These are phyloP conservation scores for Starmerella sirachaensis DNA, from an alignment of 805 yeast species.

Conservation along the genomic window DNA sequence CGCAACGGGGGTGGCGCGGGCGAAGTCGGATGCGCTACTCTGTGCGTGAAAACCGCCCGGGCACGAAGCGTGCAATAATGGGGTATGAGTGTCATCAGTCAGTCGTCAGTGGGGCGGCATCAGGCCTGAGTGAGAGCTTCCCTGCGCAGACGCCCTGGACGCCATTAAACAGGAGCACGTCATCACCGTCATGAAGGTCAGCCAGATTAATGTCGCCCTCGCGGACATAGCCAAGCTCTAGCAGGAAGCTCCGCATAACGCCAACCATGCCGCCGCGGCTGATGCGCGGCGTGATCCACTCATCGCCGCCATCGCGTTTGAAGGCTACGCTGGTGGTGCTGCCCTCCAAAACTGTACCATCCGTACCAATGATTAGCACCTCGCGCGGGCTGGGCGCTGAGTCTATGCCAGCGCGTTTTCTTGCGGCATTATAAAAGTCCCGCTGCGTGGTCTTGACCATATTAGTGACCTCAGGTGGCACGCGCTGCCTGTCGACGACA, in stretches of 20 bases:
- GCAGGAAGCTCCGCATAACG: conserved; percentile 54
- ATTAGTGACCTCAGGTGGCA: conserved; percentile 38
- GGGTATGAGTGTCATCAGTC: too few relatives aligned
- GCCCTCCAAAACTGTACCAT: conserved; percentile 61
- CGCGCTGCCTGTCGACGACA: conserved; percentile 37
- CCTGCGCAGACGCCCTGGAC: conserved; percentile 51
- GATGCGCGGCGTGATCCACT: conserved; percentile 75
- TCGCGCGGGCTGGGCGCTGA: conserved; percentile 35
- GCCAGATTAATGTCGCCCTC: conserved; percentile 41
- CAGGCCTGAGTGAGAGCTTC: background rate
- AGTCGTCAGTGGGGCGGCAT: too few relatives aligned
- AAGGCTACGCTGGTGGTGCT: conserved; percentile 73
- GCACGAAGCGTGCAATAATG: too few relatives aligned
- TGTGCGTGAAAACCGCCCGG: too few relatives aligned
- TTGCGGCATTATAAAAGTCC: conserved; percentile 47
- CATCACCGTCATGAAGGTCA: conserved; percentile 52
- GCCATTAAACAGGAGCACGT: conserved; percentile 66
- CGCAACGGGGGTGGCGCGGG: too few relatives aligned
- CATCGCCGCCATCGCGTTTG: conserved; percentile 33
- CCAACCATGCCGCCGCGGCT: conserved; percentile 76
- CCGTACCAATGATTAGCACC: conserved; percentile 55
- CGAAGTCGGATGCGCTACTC: too few relatives aligned
- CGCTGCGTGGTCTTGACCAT: conserved; percentile 79
- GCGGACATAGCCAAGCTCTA: conserved; percentile 40
- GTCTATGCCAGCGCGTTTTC: conserved; percentile 33